Base-by-base conservation (phyloP, 2,329 filamentous ascomycete genomes). In the Penicillium griseofulvum region DNA sequence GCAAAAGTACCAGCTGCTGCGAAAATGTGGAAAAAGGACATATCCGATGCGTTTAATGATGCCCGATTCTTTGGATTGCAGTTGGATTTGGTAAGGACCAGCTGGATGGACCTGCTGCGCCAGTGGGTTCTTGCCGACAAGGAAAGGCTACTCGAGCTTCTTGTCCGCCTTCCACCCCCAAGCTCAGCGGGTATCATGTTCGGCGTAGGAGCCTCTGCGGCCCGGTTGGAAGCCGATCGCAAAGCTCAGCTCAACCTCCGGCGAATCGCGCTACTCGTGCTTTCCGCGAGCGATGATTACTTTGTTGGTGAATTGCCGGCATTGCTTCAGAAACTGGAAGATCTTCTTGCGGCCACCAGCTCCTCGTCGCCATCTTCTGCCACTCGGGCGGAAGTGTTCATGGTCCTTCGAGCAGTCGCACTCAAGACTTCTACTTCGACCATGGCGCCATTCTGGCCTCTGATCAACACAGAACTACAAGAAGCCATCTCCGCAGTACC, bases 101-200 rank as follows among this genome's bases (percentile, higher is more conserved):
- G 87, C 63, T 97, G 94, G 94, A 81, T 97, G 55, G 86, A 88
- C 0, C 80, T 97, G 14, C 75, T 99, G 22, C 87, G 85, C 37
- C 91, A 96, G 70, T 96, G 92, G 89, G 83, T 86, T 4, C 76
- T 92, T 14, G 84, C 84, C 16, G 94, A 99, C 72, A 97, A 96
- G 74, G 92, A 97, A 52, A 86, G 89, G 44, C 83, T 99, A 75
- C 79, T 87, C 0, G 94, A 99, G 58, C 78, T 97, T 4, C 75
- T 97, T 9, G 80, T 83, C 36, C 87, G 91, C 19, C 83, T 99
- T 58, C 87, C 87, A 6, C 84, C 92, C 4, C 94, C 94, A 6
- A 91, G 92, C 1, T 93, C 92, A 14, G 94, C 95, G 0, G 94
- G 94, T 9, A 95, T 99, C 64, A 93, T 99, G 70, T 99, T 99